Evolutionary conservation across 257 asterid genomes (phyloP).

Genomic region (Verbena officinalis): DNA sequence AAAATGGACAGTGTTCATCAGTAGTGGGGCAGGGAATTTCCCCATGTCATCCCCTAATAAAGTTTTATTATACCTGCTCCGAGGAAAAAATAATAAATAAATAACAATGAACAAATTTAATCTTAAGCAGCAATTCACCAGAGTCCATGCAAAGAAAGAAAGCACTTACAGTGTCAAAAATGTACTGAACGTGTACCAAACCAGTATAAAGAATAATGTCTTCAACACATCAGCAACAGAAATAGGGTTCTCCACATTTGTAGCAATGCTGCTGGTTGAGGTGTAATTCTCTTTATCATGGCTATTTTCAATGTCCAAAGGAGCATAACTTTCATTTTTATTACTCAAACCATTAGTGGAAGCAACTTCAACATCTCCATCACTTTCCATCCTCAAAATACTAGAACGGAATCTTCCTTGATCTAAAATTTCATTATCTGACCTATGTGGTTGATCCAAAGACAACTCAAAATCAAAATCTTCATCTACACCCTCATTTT

Average conservation of each 20-base stretch:
- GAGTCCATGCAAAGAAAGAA: constrained; percentile 13
- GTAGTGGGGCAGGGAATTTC: constrained; percentile 92
- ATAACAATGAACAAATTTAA: constrained; percentile 10
- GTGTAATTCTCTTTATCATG: constrained; percentile 19
- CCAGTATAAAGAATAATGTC: constrained; percentile 77
- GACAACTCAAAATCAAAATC: constrained; percentile 59
- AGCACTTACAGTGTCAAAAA: constrained; percentile 83
- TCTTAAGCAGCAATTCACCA: constrained; percentile 24
- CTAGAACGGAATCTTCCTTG: constrained; percentile 31
- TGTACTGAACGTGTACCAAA: constrained; percentile 97
- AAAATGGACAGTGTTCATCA: constrained; percentile 95
- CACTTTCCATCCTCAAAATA: constrained; percentile 56
- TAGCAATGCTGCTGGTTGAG: constrained; percentile 8
- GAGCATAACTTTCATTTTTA: constrained; percentile 48
- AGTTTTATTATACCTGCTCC: constrained; percentile 88
- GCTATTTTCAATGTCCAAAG: constrained; percentile 69
- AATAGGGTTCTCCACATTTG: constrained; percentile 40
- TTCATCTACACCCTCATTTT: constrained; percentile 28
- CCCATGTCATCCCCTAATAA: constrained; percentile 95
- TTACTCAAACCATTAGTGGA: constrained; percentile 38
- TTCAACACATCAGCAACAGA: constrained; percentile 71
- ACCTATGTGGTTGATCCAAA: constrained; percentile 28
- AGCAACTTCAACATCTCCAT: constrained; percentile 37
- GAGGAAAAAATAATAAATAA: constrained; percentile 10
- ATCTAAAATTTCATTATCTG: constrained; percentile 38